A percentile compares a stretch with the other conserved stretches of the same genome.
These are phyloP conservation scores for Gardenia jasminoides DNA, from an alignment of 257 asterid species.

Conservation along the genomic window DNA sequence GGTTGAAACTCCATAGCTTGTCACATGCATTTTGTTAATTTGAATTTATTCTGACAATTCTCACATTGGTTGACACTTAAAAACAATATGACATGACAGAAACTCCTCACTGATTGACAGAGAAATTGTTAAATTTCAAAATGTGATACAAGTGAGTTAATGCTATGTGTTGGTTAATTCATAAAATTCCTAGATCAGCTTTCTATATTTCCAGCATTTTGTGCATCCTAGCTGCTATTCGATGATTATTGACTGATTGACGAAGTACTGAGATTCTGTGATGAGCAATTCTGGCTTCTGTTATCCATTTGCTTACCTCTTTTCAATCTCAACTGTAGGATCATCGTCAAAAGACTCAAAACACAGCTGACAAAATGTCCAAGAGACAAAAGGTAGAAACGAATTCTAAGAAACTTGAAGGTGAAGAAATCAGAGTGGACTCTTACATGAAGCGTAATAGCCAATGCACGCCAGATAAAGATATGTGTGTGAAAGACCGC, in stretches of 20 bases:
- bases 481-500: background rate
- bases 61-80: background rate
- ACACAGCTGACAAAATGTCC: slow-evolving; percentile 3
- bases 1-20: background rate
- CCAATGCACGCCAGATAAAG: background rate
- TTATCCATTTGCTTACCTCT: too few species aligned
- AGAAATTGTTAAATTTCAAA: too few species aligned
- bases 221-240: background rate
- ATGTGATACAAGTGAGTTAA: background rate
- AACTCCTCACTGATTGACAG: background rate
- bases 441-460: slow-evolving; percentile 1
- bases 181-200: background rate
- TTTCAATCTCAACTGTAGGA: slow-evolving; percentile 1
- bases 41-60: background rate
- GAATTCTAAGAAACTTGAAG: background rate
- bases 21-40: background rate
- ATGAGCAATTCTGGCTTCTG: background rate
- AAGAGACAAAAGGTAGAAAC: slow-evolving; percentile 22
- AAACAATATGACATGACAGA: background rate
- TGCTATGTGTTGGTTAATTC: background rate
- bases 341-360: background rate
- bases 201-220: background rate
- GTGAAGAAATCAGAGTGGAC: slow-evolving; percentile 4
- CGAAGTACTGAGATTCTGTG: background rate
- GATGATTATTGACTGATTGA: background rate